Evolutionary conservation across 768 basidiomycete genomes (phyloP).

Genomic region (Russula earlei): DNA sequence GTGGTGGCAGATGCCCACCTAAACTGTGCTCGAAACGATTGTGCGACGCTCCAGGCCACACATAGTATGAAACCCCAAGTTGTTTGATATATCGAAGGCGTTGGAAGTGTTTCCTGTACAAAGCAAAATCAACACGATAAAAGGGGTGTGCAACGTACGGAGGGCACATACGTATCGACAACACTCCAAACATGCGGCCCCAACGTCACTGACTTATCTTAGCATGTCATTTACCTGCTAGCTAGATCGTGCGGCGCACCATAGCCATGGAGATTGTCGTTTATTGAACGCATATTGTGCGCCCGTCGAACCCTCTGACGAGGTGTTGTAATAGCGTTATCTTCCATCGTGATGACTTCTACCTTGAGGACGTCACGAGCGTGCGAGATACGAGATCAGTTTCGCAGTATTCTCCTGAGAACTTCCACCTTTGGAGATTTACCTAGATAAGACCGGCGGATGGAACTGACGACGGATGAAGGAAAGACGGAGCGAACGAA

Average conservation of each 20-base stretch:
- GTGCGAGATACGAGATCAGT: slow-evolving; percentile 3
- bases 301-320: neutral
- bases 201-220: slow-evolving; percentile 6
- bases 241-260: neutral
- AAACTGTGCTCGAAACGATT: slow-evolving; percentile 79
- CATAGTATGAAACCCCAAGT: slow-evolving; percentile 64
- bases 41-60: slow-evolving; percentile 73
- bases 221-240: neutral
- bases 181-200: slow-evolving; percentile 34
- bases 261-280: slow-evolving; percentile 9
- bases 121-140: neutral
- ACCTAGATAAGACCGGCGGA: neutral
- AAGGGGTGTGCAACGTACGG: neutral
- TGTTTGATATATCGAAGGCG: slow-evolving; percentile 71
- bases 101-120: slow-evolving; percentile 59
- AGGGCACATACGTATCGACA: slow-evolving; percentile 56
- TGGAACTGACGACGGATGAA: neutral
- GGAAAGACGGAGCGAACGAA: too few species aligned
- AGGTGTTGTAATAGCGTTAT: neutral
- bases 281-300: slow-evolving; percentile 8
- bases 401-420: neutral
- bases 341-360: too few species aligned
- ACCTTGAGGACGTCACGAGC: too few species aligned
- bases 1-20: slow-evolving; percentile 34
- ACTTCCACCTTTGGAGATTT: neutral